Evolutionary conservation across 176 grass and related monocot genomes (phyloP), one percentile per base, ranked within the genome.

Genomic region (Phoenix roebelenii): DNA sequence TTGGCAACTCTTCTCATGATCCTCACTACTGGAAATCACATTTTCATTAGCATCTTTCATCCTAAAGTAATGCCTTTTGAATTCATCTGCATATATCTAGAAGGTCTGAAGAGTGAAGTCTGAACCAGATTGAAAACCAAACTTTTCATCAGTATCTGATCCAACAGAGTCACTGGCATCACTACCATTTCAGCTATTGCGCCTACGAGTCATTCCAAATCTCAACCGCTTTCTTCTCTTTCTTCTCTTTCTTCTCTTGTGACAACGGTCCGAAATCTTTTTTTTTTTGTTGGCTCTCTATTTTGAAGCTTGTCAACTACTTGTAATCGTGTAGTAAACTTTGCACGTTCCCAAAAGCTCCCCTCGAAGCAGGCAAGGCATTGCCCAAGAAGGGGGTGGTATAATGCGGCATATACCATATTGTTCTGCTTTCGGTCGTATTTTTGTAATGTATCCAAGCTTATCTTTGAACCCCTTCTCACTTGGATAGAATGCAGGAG

Each of bases 301-400:
- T 97, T 97, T 54, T 91, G 92, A 74, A 97, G 87, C 78, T 91
- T 97, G 63, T 97, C 78, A 76, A 97, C 92, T 76, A 88, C 61
- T 74, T 97, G 92, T 54, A 97, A 57, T 68, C 92, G 81, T 58
- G 92, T 97, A 65, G 80, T 91, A 66, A 97, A 97, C 61, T 85
- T 69, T 25, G 65, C 51, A 70, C 12, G 58, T 25, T 72, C 70
- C 80, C 83, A 97, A 59, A 97, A 91, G 52, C 62, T 76, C 54
- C 25, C 88, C 81, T 72, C 81, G 91, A 50, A 97, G 76, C 58
- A 61, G 70, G 52, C 87, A 91, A 2, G 78, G 78, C 19, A 87
- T 83, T 54, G 16, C 74, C 92, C 92, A 97, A 64, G 84, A 87
- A 61, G 54, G 25, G 23, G 92, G 92, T 56, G 92, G 87, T 73